phyloP scores from a whole-genome alignment of 2,329 filamentous ascomycete species.

The Dichotomopilus funicola region DNA sequence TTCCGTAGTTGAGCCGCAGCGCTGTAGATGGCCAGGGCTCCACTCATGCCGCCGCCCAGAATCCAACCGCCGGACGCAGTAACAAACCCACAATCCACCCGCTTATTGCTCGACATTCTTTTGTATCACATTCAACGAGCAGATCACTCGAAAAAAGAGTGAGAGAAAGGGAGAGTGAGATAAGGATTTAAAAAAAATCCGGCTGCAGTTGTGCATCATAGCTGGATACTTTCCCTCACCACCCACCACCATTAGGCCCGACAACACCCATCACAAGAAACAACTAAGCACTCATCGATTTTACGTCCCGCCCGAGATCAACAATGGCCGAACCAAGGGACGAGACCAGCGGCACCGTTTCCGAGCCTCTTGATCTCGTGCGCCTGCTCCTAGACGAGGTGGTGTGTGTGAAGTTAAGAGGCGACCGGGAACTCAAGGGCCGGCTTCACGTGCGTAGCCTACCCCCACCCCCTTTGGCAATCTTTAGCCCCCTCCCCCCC shows the following conservation, averaged over 20 bases:
- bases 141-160: too few relatives aligned
- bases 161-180: too few relatives aligned
- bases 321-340: conserved; percentile 90
- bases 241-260: not conserved
- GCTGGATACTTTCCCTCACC: too few relatives aligned
- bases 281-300: not conserved
- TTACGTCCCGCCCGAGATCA: not conserved
- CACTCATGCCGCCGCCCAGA: too few relatives aligned
- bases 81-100: too few relatives aligned
- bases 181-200: too few relatives aligned
- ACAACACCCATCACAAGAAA: not conserved
- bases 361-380: conserved; percentile 93
- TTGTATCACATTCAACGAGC: too few relatives aligned
- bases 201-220: too few relatives aligned
- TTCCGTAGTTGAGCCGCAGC: too few relatives aligned
- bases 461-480: not conserved
- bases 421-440: conserved; percentile 91
- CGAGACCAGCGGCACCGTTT: conserved; percentile 57
- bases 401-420: conserved; percentile 94
- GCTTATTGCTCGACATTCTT: too few relatives aligned
- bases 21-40: too few relatives aligned
- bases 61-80: too few relatives aligned
- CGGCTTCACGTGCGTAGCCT: conserved; percentile 71
- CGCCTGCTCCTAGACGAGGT: conserved; percentile 90
- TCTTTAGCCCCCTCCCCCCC: not conserved